These are phyloP conservation scores for Ustilago tritici DNA, from an alignment of 1,284 basidiomycete species.

Conservation along the genomic window DNA sequence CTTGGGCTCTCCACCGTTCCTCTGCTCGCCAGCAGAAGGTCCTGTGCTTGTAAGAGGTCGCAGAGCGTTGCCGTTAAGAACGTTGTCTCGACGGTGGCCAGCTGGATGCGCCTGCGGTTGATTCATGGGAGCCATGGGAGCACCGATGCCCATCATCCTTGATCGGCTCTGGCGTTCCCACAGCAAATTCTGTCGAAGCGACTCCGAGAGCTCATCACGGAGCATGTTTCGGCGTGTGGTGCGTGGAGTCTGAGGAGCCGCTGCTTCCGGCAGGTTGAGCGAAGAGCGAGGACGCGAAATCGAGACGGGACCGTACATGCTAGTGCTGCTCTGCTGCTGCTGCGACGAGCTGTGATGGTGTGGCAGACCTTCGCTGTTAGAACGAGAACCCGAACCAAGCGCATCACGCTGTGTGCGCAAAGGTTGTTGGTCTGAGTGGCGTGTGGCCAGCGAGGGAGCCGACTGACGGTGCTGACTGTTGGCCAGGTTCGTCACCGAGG, in stretches of 20 bases:
- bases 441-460: conserved; percentile 39
- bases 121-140: conserved; percentile 28
- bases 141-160: conserved; percentile 65
- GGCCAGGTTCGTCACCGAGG: conserved; percentile 32
- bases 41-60: conserved; percentile 57
- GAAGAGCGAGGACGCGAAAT: conserved; percentile 47
- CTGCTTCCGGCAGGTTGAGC: conserved; percentile 59
- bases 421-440: conserved; percentile 42
- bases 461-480: conserved; percentile 34
- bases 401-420: conserved; percentile 27
- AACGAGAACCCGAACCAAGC: conserved; percentile 43
- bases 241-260: conserved; percentile 81
- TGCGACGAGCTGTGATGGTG: conserved; percentile 20
- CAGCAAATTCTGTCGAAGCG: conserved; percentile 81
- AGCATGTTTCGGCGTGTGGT: conserved; percentile 87
- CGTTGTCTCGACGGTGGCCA: conserved; percentile 35
- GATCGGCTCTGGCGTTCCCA: conserved; percentile 77
- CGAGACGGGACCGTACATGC: conserved; percentile 33
- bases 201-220: conserved; percentile 85
- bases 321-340: conserved; percentile 16
- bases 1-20: conserved; percentile 26
- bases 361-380: conserved; percentile 51
- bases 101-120: conserved; percentile 20
- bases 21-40: conserved; percentile 18
- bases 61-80: conserved; percentile 55